Percentiles rank a stretch among this genome's conserved stretches.
phyloP scores from a whole-genome alignment of 169 alveolate genomes.

The Hammondia hammondi region DNA sequence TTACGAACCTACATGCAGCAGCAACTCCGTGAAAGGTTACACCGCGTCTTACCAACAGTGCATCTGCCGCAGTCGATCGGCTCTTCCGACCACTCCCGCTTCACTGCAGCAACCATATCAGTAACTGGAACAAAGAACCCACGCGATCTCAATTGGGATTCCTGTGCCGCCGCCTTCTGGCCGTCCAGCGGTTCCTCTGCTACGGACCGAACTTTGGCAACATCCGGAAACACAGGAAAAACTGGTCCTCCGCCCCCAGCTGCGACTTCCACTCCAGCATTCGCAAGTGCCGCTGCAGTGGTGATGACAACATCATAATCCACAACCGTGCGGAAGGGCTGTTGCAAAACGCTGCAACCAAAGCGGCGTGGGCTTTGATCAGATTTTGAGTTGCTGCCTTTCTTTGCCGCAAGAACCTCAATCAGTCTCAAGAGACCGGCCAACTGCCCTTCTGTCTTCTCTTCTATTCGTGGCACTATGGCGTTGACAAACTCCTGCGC shows the following conservation, averaged over 20 bases:
- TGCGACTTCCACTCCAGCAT: neutral
- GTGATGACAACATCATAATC: neutral
- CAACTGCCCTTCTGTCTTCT: neutral
- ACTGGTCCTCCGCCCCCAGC: neutral
- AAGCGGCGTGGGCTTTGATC: neutral
- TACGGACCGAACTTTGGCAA: neutral
- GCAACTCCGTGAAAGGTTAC: too few relatives aligned
- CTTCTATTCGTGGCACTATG: neutral
- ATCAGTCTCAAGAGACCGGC: neutral
- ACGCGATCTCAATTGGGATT: neutral
- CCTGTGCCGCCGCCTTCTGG: neutral
- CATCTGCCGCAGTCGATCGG: neutral
- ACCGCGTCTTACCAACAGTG: neutral
- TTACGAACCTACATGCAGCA: too few relatives aligned
- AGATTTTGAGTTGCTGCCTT: neutral
- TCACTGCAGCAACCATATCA: neutral
- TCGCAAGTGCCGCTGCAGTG: neutral
- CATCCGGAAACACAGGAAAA: neutral
- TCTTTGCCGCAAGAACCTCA: neutral
- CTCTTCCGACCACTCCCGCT: neutral
- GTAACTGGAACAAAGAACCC: neutral
- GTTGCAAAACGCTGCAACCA: neutral
- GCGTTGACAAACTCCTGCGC: too few relatives aligned
- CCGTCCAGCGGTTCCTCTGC: neutral
- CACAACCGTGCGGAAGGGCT: neutral